Conservation (phyloP, 2,329 filamentous ascomycete genomes). For the Cladobotryum protrusum region DNA sequence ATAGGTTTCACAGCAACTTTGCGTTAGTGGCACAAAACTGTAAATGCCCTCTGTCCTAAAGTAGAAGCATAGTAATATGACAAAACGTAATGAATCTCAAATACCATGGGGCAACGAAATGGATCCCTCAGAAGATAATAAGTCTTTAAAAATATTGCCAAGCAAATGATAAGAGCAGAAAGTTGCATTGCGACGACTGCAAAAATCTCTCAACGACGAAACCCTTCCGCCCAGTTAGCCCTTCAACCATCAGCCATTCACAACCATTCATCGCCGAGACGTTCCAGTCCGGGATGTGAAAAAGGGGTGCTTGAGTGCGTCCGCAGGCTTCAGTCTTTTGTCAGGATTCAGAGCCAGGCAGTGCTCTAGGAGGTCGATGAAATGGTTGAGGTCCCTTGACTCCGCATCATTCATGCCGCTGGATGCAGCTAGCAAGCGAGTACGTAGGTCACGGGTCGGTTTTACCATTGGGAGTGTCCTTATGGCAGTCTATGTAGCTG, state of each 20-base stretch:
- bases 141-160: too few species aligned
- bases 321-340: slow-evolving; percentile 78
- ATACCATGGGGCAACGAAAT: too few species aligned
- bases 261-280: slow-evolving; percentile 17
- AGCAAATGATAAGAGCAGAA: too few species aligned
- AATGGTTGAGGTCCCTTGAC: slow-evolving; percentile 70
- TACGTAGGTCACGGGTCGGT: slow-evolving; percentile 74
- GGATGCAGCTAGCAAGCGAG: slow-evolving; percentile 67
- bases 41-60: too few species aligned
- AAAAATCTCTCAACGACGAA: too few species aligned
- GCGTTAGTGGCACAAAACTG: too few species aligned
- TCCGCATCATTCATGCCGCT: slow-evolving; percentile 69
- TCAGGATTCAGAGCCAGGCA: slow-evolving; percentile 88
- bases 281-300: slow-evolving; percentile 45
- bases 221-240: too few species aligned
- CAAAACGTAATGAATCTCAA: too few species aligned
- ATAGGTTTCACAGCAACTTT: too few species aligned
- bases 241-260: background rate
- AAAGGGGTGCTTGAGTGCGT: slow-evolving; percentile 86
- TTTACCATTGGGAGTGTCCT: slow-evolving; percentile 65
- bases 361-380: slow-evolving; percentile 81
- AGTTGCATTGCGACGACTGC: too few species aligned
- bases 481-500: slow-evolving; percentile 51
- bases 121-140: too few species aligned
- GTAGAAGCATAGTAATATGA: too few species aligned